Conservation (phyloP, 345 rosid genomes). For the Dimocarpus longan region DNA sequence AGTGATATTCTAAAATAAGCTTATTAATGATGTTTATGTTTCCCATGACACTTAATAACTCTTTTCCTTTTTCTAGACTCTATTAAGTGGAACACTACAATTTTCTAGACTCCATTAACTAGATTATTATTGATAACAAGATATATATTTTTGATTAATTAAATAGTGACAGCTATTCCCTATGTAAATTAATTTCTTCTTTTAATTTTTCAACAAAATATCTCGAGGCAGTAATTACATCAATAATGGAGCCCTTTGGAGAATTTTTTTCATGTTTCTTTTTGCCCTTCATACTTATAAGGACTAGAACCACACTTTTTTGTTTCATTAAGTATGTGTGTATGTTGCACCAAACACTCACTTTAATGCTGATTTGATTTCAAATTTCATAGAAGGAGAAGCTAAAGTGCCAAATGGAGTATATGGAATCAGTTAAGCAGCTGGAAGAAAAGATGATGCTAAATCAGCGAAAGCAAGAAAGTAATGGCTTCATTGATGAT, state of each 20-base stretch:
- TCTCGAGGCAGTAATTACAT: too few species aligned
- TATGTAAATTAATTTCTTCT: too few species aligned
- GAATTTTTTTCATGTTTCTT: neutral
- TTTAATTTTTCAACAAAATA: too few species aligned
- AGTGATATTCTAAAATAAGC: too few species aligned
- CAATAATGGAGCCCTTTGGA: constrained; percentile 4
- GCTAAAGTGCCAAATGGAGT: constrained; percentile 84
- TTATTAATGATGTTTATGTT: too few species aligned
- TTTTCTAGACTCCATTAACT: too few species aligned
- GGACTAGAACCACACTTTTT: neutral
- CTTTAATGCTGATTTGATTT: neutral
- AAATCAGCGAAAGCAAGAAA: constrained; percentile 60
- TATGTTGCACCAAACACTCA: neutral
- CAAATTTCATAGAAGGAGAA: constrained; percentile 67
- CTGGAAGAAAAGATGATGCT: constrained; percentile 83
- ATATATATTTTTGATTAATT: too few species aligned
- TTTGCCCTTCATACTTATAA: constrained; percentile 3
- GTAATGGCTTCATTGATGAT: constrained; percentile 44
- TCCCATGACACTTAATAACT: too few species aligned
- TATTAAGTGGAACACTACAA: too few species aligned
- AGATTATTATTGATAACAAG: too few species aligned
- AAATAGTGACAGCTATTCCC: too few species aligned
- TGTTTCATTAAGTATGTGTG: neutral
- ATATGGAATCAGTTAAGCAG: constrained; percentile 86
- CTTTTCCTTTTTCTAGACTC: too few species aligned